Evolutionary conservation across 139 green algal species (phyloP).

Genomic region (Chlorella sp.): DNA sequence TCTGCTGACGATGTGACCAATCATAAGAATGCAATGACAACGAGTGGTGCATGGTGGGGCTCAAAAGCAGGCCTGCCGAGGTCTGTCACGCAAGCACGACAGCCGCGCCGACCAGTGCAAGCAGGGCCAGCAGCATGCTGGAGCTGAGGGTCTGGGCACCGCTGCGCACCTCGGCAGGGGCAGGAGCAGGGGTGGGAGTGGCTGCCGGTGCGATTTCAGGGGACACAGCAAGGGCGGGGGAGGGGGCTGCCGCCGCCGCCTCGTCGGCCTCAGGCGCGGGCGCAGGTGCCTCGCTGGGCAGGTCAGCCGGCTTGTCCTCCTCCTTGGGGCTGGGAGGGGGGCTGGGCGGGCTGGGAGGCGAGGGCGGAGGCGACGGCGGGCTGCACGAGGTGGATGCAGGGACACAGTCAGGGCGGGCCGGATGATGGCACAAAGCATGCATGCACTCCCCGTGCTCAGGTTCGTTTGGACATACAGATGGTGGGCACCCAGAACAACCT

Average conservation of each 20-base stretch:
- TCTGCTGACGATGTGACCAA: too few relatives aligned
- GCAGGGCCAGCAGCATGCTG: background rate
- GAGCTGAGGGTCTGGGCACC: background rate
- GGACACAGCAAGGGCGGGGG: background rate
- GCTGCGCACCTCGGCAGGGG: background rate
- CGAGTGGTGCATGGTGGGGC: too few relatives aligned
- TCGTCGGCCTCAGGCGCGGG: background rate
- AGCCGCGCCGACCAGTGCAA: constrained; percentile 5
- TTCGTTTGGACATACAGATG: too few relatives aligned
- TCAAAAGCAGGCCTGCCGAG: too few relatives aligned
- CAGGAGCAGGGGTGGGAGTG: background rate
- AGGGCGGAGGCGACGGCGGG: background rate
- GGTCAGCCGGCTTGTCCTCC: background rate
- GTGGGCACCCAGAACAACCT: background rate
- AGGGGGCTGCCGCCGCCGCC: background rate
- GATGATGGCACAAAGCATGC: too few relatives aligned
- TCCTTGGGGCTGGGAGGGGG: background rate
- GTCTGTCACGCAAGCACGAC: too few relatives aligned
- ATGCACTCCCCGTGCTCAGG: too few relatives aligned
- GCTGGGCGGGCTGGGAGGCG: background rate
- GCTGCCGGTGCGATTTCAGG: background rate
- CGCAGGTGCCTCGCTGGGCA: background rate
- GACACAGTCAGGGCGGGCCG: too few relatives aligned
- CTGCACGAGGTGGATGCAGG: background rate
- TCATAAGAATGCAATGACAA: too few relatives aligned